Base-by-base conservation (phyloP, 176 grass and related monocot species). In the Oryza longistaminata region DNA sequence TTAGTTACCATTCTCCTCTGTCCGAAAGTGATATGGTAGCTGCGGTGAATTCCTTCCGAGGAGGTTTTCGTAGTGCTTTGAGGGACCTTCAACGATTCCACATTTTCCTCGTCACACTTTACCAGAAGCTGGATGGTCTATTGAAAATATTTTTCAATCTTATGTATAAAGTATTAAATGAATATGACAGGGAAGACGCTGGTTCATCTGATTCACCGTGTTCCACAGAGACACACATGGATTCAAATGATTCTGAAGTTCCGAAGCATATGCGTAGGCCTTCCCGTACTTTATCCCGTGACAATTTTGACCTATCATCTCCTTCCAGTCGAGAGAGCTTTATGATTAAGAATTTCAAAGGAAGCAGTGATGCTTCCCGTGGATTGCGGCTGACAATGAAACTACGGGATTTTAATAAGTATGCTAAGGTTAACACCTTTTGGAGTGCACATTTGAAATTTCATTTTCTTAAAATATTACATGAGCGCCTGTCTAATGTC, bases 321-420 rank as follows among this genome's bases (percentile, higher is more conserved):
- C 91, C 91, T 82, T 48, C 77, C 65, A 91, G 34, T 70, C 93
- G 93, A 71, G 95, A 98, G 50, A 93, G 74, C 85, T 88, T 85
- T 71, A 88, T 87, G 71, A 70, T 35, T 7, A 97, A 61, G 77
- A 76, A 81, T 61, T 84, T 82, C 42, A 97, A 90, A 88, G 87
- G 73, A 90, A 90, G 80, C 87, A 82, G 90, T 37, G 94, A 98
- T 53, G 75, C 67, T 21, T 81, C 82, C 70, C 88, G 96, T 76
- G 83, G 86, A 66, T 74, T 95, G 35, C 87, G 96, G 31, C 82
- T 98, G 85, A 98, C 96, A 37, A 93, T 92, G 82, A 98, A 92
- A 69, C 87, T 98, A 64, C 85, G 89, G 61, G 96, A 98, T 68
- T 98, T 98, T 79, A 95, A 98, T 58, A 98, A 95, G 86, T 92